Conservation (phyloP, 73 alveolate genomes). For the Paramecium primaurelia region DNA sequence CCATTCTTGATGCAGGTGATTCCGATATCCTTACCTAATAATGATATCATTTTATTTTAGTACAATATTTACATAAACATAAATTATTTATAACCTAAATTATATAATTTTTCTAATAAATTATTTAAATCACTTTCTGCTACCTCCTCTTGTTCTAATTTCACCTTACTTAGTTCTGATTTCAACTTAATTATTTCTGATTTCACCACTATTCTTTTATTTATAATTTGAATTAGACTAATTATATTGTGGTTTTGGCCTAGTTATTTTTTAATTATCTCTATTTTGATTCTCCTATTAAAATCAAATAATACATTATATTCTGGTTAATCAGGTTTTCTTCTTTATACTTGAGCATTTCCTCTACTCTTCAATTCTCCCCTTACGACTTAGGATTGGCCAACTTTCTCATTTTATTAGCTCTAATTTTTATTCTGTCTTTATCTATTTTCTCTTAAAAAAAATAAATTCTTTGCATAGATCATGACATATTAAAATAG, state of each 20-base stretch:
- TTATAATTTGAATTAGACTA: background rate
- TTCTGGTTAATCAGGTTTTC: background rate
- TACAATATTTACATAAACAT: background rate
- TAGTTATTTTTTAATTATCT: background rate
- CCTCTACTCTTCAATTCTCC: background rate
- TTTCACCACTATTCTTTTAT: background rate
- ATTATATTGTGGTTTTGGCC: too few relatives aligned
- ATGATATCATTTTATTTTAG: background rate
- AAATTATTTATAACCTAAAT: background rate
- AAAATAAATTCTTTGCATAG: background rate
- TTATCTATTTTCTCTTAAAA: background rate
- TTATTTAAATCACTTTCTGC: background rate
- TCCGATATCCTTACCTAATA: slow-evolving; percentile 63
- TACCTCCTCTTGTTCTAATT: background rate
- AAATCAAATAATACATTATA: background rate
- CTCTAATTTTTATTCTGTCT: background rate
- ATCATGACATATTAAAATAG: background rate
- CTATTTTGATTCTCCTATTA: background rate
- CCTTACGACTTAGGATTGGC: background rate
- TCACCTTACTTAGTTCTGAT: background rate
- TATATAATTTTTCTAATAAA: background rate
- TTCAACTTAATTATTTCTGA: background rate
- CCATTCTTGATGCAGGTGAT: slow-evolving; percentile 93
- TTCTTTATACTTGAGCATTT: background rate
- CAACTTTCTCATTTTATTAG: background rate